Evolutionary conservation across 306 rosid genomes (phyloP), one percentile per base, ranked within the genome.

Genomic region (Rubus parviflorus): DNA sequence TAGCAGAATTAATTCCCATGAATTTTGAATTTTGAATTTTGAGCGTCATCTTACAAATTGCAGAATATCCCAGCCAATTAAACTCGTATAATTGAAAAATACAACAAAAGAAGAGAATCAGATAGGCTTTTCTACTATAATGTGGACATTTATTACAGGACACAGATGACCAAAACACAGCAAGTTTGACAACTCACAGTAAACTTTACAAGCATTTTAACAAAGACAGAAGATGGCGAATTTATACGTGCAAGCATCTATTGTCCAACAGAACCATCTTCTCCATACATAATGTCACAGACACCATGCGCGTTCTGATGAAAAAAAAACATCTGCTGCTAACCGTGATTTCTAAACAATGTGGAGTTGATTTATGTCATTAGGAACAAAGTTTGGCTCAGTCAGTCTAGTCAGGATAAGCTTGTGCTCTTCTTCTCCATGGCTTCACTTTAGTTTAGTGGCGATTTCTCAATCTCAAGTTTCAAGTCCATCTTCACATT

Each of bases 401-500:
- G 42, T 56, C 68, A 22, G 72, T 47, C 77, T 81, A 75, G 72
- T 79, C 79, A 49, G 38, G 76, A 73, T 81, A 51, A 77, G 72
- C 65, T 52, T 64, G 77, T 73, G 56, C 49, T 78, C 77, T 86
- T 82, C 70, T 61, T 80, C 73, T 86, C 84, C 67, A 57, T 38
- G 75, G 80, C 86, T 73, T 73, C 13, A 57, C 7, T 46, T 78
- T 38, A 61, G 63, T 25, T 68, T 83, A n/a, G n/a, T n/a, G 40
- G 68, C 35, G 35, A 52, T 51, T 80, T 82, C 71, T 82, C 86
- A 68, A 46, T 78, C 82, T 73, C 85, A 4, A 60, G 61, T 68
- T 88, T 86, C 17, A 37, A 43, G 68, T 87, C 91, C 12, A 43
- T 81, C 47, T 77, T 79, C 30, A 70, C 20, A 20, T 76, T 69